Evolutionary conservation across 2,329 filamentous ascomycete genomes (phyloP), one percentile per base, ranked within the genome.

Genomic region (Calonectria multiphialidica): DNA sequence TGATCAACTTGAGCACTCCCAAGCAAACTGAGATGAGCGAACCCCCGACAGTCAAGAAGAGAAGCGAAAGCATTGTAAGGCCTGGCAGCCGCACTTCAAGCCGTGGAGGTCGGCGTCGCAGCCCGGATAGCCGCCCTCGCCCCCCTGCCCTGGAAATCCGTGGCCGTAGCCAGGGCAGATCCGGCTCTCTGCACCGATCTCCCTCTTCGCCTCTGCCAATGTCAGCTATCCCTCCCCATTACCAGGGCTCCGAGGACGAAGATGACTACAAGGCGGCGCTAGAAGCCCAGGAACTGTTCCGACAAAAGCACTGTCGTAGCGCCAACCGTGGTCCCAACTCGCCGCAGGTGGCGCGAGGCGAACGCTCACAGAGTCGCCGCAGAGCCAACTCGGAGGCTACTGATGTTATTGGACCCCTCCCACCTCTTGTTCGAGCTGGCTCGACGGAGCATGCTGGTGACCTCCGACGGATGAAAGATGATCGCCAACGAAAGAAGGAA

Each of bases 141-240:
- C 84, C 83, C 2, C 83, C 83, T 8, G 81, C 85, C 1, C 79
- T 90, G 35, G 87, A 90, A 8, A 82, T 87, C 28, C 90, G 93
- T 62, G 93, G 93, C 2, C 89, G 93, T 74, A 93, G 92, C 78
- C 84, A 88, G 59, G 88, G 88, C 18, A 88, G 92, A 18, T 87
- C 90, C 21, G 89, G 87, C 2, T 90, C 91, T n/a, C 80, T 84
- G 2, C 84, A 89, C 53, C 88, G 92, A 62, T 98, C 95, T 1
- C 95, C 96, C 1, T 93, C 94, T 0, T 96, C 95, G 1, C 95
- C 96, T 1, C 85, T 95, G 25, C 94, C 95, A 5, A 93, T 96
- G 87, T 91, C 93, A 2, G 90, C 88, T 23, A 88, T 73, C 15
- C 70, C 77, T 2, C 65, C 76, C 35, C 80, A 84, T 62, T 83